These are phyloP conservation scores for Colletotrichum tanaceti DNA, from an alignment of 2,329 filamentous ascomycete genomes.

Conservation along the genomic window DNA sequence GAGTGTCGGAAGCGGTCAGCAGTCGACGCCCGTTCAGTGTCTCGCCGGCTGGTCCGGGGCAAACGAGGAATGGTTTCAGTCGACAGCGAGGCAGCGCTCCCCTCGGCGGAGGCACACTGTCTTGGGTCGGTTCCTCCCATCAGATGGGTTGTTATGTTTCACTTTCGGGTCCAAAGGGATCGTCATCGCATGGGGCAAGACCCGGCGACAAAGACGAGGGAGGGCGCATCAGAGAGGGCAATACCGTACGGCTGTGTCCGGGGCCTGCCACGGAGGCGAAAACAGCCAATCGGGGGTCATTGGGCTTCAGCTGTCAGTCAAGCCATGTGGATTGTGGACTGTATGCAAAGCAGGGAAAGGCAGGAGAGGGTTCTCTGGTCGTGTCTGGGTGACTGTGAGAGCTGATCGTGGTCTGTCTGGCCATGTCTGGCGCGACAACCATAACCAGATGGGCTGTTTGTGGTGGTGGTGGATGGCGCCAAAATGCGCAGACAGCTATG, in stretches of 20 bases:
- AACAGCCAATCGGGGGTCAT: slow-evolving; percentile 33
- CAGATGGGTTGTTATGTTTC: slow-evolving; percentile 36
- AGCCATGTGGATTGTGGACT: background rate
- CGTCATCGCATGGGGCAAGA: slow-evolving; percentile 12
- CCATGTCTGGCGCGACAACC: background rate
- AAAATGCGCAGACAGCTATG: slow-evolving; percentile 13
- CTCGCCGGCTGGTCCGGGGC: slow-evolving; percentile 26
- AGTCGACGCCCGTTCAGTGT: slow-evolving; percentile 27
- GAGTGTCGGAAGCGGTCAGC: slow-evolving; percentile 29
- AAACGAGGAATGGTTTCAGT: background rate
- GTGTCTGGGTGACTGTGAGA: background rate
- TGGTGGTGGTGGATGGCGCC: slow-evolving; percentile 3
- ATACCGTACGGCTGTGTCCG: slow-evolving; percentile 11
- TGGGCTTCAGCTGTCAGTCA: slow-evolving; percentile 4
- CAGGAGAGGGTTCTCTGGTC: background rate
- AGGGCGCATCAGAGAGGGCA: background rate
- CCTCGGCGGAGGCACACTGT: slow-evolving; percentile 21
- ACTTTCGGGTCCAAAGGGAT: slow-evolving; percentile 32
- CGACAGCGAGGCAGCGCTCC: background rate
- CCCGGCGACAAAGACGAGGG: slow-evolving; percentile 27
- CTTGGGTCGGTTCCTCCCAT: slow-evolving; percentile 5
- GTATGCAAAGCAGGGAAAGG: background rate
- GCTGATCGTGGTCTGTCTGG: background rate
- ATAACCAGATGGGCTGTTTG: background rate
- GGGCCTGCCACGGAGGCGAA: slow-evolving; percentile 34